phyloP scores from a whole-genome alignment of 2,329 filamentous ascomycete species.

The Hypoxylon sp. region DNA sequence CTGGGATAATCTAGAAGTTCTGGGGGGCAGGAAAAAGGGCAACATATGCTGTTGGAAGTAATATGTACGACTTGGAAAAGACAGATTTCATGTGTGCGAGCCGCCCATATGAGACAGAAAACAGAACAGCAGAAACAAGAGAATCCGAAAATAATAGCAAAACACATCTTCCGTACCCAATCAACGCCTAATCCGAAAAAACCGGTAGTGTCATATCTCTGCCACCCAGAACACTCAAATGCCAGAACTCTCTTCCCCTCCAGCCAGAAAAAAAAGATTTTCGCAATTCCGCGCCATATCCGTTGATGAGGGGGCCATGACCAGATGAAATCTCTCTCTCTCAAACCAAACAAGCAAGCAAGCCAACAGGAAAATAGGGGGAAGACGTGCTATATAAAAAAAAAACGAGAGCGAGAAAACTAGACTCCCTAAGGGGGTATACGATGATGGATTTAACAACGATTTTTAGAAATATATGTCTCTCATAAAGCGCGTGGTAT shows the following conservation, averaged over 20 bases:
- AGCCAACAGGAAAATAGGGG: conserved; percentile 31
- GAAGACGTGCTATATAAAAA: conserved; percentile 6
- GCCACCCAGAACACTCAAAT: conserved; percentile 26
- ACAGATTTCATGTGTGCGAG: conserved; percentile 27
- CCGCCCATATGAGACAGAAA: conserved; percentile 30
- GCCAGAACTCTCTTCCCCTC: conserved; percentile 21
- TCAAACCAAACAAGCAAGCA: not conserved
- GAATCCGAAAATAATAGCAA: conserved; percentile 8
- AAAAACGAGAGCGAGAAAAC: conserved; percentile 38
- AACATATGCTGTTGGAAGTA: conserved; percentile 36
- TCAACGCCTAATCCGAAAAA: conserved; percentile 23
- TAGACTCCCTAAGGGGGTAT: conserved; percentile 42
- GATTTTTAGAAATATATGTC: conserved; percentile 11
- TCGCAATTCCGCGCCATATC: conserved; percentile 40
- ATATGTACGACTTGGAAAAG: conserved; percentile 39
- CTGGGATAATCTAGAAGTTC: conserved; percentile 41
- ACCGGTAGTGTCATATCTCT: conserved; percentile 31
- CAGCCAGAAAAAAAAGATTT: conserved; percentile 18
- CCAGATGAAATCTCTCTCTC: conserved; percentile 23
- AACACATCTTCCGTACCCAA: conserved; percentile 5
- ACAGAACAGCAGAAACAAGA: conserved; percentile 11
- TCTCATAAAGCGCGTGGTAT: conserved; percentile 44
- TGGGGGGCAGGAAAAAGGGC: conserved; percentile 3
- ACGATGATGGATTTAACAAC: conserved; percentile 36
- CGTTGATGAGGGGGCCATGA: conserved; percentile 36